These are phyloP conservation scores for Suillus alpinus DNA, from an alignment of 768 basidiomycete species.

Conservation along the genomic window DNA sequence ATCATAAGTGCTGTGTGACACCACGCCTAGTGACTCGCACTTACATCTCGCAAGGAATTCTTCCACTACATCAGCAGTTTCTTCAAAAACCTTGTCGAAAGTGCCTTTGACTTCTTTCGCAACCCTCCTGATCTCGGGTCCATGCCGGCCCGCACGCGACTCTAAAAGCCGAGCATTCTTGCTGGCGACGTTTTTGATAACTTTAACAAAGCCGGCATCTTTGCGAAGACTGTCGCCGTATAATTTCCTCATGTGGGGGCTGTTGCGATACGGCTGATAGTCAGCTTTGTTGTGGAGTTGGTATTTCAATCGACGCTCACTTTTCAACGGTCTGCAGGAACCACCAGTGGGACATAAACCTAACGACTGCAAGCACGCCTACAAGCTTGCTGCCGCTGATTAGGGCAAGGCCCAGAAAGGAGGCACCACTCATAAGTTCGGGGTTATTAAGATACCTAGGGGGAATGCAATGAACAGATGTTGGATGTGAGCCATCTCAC, in stretches of 20 bases:
- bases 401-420: slow-evolving; percentile 90
- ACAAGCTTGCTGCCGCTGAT: slow-evolving; percentile 95
- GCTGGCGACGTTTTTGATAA: slow-evolving; percentile 90
- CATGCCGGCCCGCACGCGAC: slow-evolving; percentile 74
- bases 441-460: slow-evolving; percentile 89
- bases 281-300: slow-evolving; percentile 1
- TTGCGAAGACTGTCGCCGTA: slow-evolving; percentile 93
- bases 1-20: slow-evolving; percentile 3
- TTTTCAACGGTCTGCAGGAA: slow-evolving; percentile 91
- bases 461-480: not conserved
- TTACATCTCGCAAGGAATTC: slow-evolving; percentile 90
- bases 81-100: slow-evolving; percentile 93
- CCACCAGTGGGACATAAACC: slow-evolving; percentile 92
- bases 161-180: slow-evolving; percentile 78
- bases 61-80: slow-evolving; percentile 89
- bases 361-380: slow-evolving; percentile 76
- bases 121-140: slow-evolving; percentile 77
- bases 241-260: slow-evolving; percentile 97
- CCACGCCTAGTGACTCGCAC: slow-evolving; percentile 21
- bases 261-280: slow-evolving; percentile 27
- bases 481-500: not conserved
- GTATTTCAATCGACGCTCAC: slow-evolving; percentile 43
- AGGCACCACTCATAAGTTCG: slow-evolving; percentile 92
- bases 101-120: slow-evolving; percentile 91
- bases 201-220: slow-evolving; percentile 96